Percentiles rank a stretch among this genome's conserved stretches.
These are phyloP conservation scores for Corymbia calophylla DNA, from an alignment of 441 rosid species.

Conservation along the genomic window DNA sequence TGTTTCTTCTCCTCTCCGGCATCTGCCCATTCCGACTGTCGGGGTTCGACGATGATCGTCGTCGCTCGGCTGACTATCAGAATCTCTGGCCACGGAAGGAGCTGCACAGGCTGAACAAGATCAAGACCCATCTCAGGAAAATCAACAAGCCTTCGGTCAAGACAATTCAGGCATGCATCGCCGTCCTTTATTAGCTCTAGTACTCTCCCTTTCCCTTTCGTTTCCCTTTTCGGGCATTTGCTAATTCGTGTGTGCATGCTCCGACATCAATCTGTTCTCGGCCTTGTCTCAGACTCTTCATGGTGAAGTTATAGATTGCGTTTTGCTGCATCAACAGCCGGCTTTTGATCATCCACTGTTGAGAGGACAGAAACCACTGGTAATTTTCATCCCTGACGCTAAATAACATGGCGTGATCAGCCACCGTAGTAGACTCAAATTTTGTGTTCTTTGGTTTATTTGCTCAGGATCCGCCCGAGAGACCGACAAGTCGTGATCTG, in stretches of 20 bases:
- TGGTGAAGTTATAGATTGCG: constrained; percentile 11
- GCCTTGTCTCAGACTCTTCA: constrained; percentile 1
- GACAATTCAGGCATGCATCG: constrained; percentile 1
- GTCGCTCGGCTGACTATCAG: background rate
- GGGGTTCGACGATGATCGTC: background rate
- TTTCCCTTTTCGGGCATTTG: background rate
- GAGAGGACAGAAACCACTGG: constrained; percentile 1
- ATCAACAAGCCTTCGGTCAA: constrained; percentile 6
- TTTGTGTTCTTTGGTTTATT: background rate
- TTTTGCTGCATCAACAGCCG: constrained; percentile 2
- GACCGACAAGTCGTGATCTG: background rate
- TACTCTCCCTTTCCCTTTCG: background rate
- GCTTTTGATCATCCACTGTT: constrained; percentile 8
- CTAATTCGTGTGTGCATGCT: background rate
- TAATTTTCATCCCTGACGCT: background rate
- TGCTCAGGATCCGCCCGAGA: constrained; percentile 8
- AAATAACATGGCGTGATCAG: background rate
- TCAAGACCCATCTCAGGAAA: background rate
- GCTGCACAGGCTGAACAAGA: constrained; percentile 1
- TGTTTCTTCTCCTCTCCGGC: background rate
- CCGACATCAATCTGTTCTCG: background rate
- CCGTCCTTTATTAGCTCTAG: background rate
- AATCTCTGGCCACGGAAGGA: background rate
- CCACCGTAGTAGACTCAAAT: background rate
- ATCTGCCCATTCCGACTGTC: background rate